Evolutionary conservation across 257 asterid genomes (phyloP), one percentile per base, ranked within the genome.

Genomic region (Fraxinus cuspidata): DNA sequence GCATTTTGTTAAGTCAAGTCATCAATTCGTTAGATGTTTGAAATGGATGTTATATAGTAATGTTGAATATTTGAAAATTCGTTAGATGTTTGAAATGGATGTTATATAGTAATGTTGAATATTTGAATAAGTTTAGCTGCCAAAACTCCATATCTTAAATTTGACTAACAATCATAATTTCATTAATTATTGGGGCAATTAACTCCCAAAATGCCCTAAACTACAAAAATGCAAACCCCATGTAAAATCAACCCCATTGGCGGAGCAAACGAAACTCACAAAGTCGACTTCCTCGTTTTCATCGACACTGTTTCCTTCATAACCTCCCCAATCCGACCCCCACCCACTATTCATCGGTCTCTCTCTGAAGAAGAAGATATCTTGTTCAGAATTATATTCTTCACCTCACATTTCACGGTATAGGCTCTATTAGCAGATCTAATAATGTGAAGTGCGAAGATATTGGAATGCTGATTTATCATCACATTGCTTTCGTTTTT

Each of bases 251-350:
- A 69, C 79, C 76, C 67, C 73, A 68, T 73, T 38, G 83, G 84
- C 84, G 84, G 83, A 78, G 85, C 76, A 64, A 75, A 63, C 83
- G 32, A 79, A 72, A 78, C 77, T 76, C 71, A 11, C 49, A 35
- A 19, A 80, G 19, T 63, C 19, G 75, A 42, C 81, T 68, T 29
- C 86, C 85, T 86, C 79, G 89, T 78, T 78, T 83, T 73, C 84
- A 86, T 85, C 87, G 89, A 76, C 86, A 13, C 72, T 63, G 73
- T 25, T 27, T 25, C 56, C 47, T 74, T 79, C 84, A 72, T 81
- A 74, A 51, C 77, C 86, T 51, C 53, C 70, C 66, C 47, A 16
- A 70, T 56, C 53, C 8, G 34, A 11, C 6, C 8, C 32, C 34
- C 10, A 19, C 73, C 12, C 65, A 10, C 27, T 4, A 15, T 10